phyloP scores from a whole-genome alignment of 2,329 filamentous ascomycete species.

The Teratosphaeria gauchensis region DNA sequence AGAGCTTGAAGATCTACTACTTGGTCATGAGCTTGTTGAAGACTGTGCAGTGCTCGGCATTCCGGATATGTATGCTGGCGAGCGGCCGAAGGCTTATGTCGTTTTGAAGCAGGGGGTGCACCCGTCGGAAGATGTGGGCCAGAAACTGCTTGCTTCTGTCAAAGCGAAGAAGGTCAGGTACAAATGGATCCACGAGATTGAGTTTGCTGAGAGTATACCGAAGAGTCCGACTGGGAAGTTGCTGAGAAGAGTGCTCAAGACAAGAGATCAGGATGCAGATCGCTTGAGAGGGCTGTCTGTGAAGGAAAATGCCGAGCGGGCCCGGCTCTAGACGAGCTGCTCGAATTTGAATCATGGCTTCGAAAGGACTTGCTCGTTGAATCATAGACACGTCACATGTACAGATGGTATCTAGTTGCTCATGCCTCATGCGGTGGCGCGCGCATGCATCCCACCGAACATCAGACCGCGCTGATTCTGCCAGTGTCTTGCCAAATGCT shows the following conservation, averaged over 20 bases:
- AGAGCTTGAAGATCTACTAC: conserved; percentile 53
- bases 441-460: no score
- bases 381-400: no score
- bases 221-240: conserved; percentile 69
- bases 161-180: conserved; percentile 57
- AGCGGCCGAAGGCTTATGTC: conserved; percentile 49
- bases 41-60: conserved; percentile 50
- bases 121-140: conserved; percentile 21
- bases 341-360: no score
- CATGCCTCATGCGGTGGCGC: no score
- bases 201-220: conserved; percentile 56
- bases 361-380: no score
- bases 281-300: conserved; percentile 15
- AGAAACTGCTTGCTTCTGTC: conserved; percentile 49
- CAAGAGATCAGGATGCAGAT: conserved; percentile 32
- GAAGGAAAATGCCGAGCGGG: conserved; percentile 11
- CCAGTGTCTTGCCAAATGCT: no score
- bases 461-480: no score
- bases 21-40: conserved; percentile 46
- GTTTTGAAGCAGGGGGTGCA: conserved; percentile 31
- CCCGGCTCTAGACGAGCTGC: conserved; percentile 17
- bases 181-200: conserved; percentile 56
- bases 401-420: no score
- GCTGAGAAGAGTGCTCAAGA: conserved; percentile 49
- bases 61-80: conserved; percentile 46